Percentiles rank a stretch among this genome's conserved stretches.
Conservation (phyloP, 2,329 filamentous ascomycete genomes). For the Pseudodiploospora longispora region DNA sequence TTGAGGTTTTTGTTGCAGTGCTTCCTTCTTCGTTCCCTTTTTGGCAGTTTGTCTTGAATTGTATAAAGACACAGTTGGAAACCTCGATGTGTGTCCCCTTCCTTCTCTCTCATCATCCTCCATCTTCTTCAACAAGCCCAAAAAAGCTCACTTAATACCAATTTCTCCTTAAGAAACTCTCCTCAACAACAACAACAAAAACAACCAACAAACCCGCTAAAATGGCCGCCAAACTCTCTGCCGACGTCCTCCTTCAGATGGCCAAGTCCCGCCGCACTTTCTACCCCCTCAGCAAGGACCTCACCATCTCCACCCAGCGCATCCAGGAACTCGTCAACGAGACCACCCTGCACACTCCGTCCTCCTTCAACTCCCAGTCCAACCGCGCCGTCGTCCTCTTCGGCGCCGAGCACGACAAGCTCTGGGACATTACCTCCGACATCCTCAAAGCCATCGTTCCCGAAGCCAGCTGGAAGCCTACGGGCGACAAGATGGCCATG, state of each 20-base stretch:
- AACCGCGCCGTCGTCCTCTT: slow-evolving; percentile 72
- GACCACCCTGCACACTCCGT: slow-evolving; percentile 62
- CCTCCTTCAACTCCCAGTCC: slow-evolving; percentile 83
- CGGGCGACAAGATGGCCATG: slow-evolving; percentile 31
- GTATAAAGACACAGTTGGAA: too few species aligned
- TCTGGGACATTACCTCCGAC: slow-evolving; percentile 69
- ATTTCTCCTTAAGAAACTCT: neutral
- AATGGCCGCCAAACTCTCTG: slow-evolving; percentile 35
- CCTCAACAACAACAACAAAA: slow-evolving; percentile 14
- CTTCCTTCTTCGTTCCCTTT: too few species aligned
- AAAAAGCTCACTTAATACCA: slow-evolving; percentile 3
- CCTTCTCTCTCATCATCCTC: neutral
- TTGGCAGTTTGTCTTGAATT: too few species aligned
- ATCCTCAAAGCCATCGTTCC: slow-evolving; percentile 49
- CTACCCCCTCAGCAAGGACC: slow-evolving; percentile 60
- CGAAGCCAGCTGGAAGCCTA: slow-evolving; percentile 51
- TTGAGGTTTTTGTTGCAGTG: too few species aligned
- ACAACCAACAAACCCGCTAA: slow-evolving; percentile 20
- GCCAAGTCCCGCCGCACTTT: slow-evolving; percentile 60
- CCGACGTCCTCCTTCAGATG: slow-evolving; percentile 52
- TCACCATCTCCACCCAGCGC: slow-evolving; percentile 41
- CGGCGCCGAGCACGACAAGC: slow-evolving; percentile 74
- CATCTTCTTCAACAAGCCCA: slow-evolving; percentile 1
- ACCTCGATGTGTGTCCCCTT: slow-evolving; percentile 1
- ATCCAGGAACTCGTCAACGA: slow-evolving; percentile 58